Evolutionary conservation across 2,329 filamentous ascomycete species (phyloP).

Genomic region (Fonsecaea erecta): DNA sequence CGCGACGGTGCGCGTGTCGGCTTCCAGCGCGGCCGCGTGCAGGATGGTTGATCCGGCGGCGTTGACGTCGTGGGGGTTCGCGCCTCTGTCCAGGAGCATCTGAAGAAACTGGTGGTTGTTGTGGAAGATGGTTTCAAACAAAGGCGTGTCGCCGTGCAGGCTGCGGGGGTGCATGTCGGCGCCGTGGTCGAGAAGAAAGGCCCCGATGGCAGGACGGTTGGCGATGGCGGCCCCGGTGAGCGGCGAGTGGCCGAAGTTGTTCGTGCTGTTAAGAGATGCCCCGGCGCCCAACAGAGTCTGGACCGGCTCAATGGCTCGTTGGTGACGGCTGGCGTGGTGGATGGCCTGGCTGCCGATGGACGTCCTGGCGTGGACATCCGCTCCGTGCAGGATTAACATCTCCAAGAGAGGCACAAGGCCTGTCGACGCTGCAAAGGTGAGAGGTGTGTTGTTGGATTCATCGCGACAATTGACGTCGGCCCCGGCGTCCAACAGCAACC

Average conservation of each 20-base stretch:
- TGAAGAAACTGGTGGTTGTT: conserved; percentile 10
- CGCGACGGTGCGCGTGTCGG: background rate
- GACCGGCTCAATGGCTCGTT: background rate
- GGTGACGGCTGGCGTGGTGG: background rate
- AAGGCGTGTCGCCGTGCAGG: conserved; percentile 14
- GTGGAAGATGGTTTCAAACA: conserved; percentile 18
- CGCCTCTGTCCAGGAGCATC: background rate
- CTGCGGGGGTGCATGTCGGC: conserved; percentile 8
- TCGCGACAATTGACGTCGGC: background rate
- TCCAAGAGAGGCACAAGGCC: background rate
- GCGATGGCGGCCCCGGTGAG: background rate
- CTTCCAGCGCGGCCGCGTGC: background rate
- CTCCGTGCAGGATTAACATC: background rate
- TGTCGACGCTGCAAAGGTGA: background rate
- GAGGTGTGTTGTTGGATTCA: background rate
- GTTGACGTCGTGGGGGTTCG: background rate
- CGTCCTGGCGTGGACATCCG: background rate
- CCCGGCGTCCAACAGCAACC: background rate
- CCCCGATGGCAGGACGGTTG: background rate
- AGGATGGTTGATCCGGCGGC: background rate
- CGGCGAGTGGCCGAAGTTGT: background rate
- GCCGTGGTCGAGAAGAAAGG: conserved; percentile 7
- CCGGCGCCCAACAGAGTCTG: background rate
- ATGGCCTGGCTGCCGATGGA: background rate
- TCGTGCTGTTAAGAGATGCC: background rate